A percentile compares a stretch with the other conserved stretches of the same genome.
phyloP scores from a whole-genome alignment of 2,329 filamentous ascomycete genomes.

The Aspergillus clavatus region DNA sequence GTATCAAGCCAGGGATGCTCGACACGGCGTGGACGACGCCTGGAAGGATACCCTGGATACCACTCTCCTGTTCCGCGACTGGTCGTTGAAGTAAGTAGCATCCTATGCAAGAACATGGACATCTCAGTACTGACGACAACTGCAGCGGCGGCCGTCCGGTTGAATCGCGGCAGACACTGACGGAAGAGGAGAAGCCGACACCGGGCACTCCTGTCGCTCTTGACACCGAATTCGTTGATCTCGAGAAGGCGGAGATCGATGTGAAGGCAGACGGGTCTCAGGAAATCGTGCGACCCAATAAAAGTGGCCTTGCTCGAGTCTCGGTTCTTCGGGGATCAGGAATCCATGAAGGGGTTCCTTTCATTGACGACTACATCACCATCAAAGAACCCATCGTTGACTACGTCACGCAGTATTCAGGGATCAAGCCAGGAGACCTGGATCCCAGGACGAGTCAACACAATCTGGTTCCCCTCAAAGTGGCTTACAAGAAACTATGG shows the following conservation, averaged over 20 bases:
- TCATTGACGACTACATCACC: conserved; percentile 95
- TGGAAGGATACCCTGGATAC: conserved; percentile 87
- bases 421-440: conserved; percentile 79
- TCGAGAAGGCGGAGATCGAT: conserved; percentile 90
- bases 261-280: conserved; percentile 91
- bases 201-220: conserved; percentile 76
- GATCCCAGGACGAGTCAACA: conserved; percentile 73
- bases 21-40: conserved; percentile 74
- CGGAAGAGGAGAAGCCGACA: conserved; percentile 59
- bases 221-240: conserved; percentile 92
- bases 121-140: conserved; percentile 2
- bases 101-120: not conserved
- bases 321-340: conserved; percentile 81
- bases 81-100: conserved; percentile 46
- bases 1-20: conserved; percentile 76
- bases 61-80: conserved; percentile 74
- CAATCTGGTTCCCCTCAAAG: conserved; percentile 79
- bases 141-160: conserved; percentile 33
- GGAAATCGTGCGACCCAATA: conserved; percentile 85
- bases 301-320: conserved; percentile 85
- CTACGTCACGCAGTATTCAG: conserved; percentile 90
- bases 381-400: conserved; percentile 90
- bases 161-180: conserved; percentile 38
- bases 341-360: conserved; percentile 72
- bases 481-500: conserved; percentile 98